Evolutionary conservation across 164 flowering plant species (phyloP).

Genomic region (Vitis rotundifolia): DNA sequence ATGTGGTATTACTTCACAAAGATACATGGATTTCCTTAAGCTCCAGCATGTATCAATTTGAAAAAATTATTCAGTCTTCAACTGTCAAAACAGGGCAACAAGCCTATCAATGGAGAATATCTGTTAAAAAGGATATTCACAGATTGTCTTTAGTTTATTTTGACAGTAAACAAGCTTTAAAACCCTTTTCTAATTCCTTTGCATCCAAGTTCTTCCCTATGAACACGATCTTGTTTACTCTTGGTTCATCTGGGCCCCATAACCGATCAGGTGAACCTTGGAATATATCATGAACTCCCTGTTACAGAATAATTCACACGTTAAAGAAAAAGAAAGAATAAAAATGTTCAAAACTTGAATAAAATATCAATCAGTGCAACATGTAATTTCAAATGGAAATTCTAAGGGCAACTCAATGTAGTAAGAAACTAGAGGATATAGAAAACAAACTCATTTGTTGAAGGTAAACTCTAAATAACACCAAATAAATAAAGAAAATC

Average conservation of each 20-base stretch:
- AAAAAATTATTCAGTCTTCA: background rate
- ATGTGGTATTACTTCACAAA: too few species aligned
- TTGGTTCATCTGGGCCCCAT: conserved; percentile 83
- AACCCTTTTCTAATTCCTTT: conserved; percentile 81
- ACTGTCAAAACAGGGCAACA: too few species aligned
- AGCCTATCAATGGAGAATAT: too few species aligned
- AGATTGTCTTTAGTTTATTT: background rate
- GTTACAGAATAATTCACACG: conserved; percentile 18
- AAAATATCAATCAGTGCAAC: background rate
- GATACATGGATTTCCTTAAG: too few species aligned
- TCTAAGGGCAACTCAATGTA: too few species aligned
- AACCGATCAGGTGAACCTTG: conserved; percentile 94
- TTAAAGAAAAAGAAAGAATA: background rate
- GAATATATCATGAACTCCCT: conserved; percentile 99
- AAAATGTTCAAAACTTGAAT: background rate
- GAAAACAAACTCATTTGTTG: too few species aligned
- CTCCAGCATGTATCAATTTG: too few species aligned
- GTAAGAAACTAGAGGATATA: too few species aligned
- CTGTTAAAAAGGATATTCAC: too few species aligned
- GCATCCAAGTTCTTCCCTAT: conserved; percentile 88
- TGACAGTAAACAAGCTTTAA: conserved; percentile 75
- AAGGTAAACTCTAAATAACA: too few species aligned
- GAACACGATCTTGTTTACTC: conserved; percentile 90
- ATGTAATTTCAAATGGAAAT: too few species aligned
- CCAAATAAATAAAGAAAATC: too few species aligned